Evolutionary conservation across 371 early-diverging fungal species (phyloP).

Genomic region (Mucor saturninus): DNA sequence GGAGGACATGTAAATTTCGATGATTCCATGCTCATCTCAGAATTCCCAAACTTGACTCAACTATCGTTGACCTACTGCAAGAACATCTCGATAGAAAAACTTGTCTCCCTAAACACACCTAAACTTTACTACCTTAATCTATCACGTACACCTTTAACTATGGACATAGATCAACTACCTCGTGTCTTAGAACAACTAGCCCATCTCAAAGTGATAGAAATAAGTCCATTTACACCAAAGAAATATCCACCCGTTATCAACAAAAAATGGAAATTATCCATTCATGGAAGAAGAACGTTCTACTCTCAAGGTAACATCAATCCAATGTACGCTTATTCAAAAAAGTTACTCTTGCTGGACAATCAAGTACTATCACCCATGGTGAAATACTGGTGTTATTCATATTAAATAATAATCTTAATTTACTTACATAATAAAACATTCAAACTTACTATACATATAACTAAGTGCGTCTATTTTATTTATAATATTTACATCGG

Average conservation of each 20-base stretch:
- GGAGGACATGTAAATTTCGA: constrained; percentile 37
- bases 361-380: constrained; percentile 32
- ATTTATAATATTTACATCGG: neutral
- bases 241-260: constrained; percentile 1
- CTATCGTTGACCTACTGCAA: constrained; percentile 20
- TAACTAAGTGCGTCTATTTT: no score
- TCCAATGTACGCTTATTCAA: constrained; percentile 35
- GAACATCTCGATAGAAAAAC: constrained; percentile 2
- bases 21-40: constrained; percentile 15
- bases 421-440: no score
- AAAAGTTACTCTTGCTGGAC: constrained; percentile 32
- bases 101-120: constrained; percentile 2
- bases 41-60: constrained; percentile 12
- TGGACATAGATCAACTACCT: constrained; percentile 6
- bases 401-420: constrained; percentile 11
- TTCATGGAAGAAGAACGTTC: constrained; percentile 24
- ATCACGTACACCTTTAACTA: constrained; percentile 16
- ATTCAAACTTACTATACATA: no score
- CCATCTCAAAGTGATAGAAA: constrained; percentile 29
- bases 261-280: constrained; percentile 12
- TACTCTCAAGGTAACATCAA: constrained; percentile 30
- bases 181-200: constrained; percentile 12
- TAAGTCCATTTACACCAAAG: constrained; percentile 19
- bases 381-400: constrained; percentile 42
- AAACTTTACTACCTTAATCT: constrained; percentile 22